These are phyloP conservation scores for Blastobotrys terrestris DNA, from an alignment of 805 yeast species.

Conservation along the genomic window DNA sequence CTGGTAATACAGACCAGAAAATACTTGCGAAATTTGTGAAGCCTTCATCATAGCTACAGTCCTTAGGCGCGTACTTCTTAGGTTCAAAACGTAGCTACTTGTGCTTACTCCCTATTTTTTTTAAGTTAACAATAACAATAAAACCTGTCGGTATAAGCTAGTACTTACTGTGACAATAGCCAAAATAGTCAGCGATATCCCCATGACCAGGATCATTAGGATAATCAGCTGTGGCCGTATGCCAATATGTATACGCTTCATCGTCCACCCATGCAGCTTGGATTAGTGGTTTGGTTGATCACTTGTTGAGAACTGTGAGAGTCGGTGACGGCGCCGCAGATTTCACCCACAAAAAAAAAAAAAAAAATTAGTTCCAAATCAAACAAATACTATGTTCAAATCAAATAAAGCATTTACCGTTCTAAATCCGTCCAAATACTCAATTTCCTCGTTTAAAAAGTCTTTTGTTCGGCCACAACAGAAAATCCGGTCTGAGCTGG, in stretches of 20 bases:
- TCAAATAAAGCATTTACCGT: neutral
- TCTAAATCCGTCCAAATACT: neutral
- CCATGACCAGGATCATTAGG: constrained; percentile 59
- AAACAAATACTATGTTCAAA: neutral
- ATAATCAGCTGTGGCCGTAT: constrained; percentile 68
- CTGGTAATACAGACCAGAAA: constrained; percentile 61
- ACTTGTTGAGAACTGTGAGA: neutral
- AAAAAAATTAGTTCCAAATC: neutral
- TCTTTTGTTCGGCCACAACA: too few relatives aligned
- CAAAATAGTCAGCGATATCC: constrained; percentile 59
- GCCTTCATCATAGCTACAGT: constrained; percentile 79
- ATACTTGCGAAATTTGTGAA: constrained; percentile 66
- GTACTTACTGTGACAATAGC: constrained; percentile 51
- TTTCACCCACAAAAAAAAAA: neutral
- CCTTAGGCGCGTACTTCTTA: constrained; percentile 64
- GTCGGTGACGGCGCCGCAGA: too few relatives aligned
- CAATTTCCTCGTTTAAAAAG: neutral
- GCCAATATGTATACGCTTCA: constrained; percentile 38
- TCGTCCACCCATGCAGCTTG: constrained; percentile 1
- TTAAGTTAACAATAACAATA: neutral
- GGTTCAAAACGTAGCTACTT: constrained; percentile 44
- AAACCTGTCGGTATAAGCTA: neutral
- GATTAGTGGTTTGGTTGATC: neutral
- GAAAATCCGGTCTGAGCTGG: constrained; percentile 20
- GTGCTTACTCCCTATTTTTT: constrained; percentile 34